Percentiles rank a stretch among this genome's conserved stretches.
Conservation (phyloP, 805 yeast species). For the Starmera dryadoides region DNA sequence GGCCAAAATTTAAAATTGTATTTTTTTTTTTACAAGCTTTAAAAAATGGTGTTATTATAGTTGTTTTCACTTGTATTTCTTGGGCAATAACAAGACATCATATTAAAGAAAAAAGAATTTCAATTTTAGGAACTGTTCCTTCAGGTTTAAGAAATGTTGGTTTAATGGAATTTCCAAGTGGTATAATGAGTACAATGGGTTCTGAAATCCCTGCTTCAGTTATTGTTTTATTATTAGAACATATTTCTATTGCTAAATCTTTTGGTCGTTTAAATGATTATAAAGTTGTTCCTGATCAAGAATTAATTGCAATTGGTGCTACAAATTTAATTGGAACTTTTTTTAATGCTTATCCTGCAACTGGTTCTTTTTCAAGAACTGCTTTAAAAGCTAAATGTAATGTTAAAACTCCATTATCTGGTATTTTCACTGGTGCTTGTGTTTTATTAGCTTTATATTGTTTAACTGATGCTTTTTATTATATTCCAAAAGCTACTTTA, state of each 20-base stretch:
- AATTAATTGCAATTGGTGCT: conserved; percentile 87
- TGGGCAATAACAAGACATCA: conserved; percentile 63
- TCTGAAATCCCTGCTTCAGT: conserved; percentile 81
- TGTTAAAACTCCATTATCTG: conserved; percentile 90
- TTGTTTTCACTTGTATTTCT: conserved; percentile 76
- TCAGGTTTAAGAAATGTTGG: conserved; percentile 77
- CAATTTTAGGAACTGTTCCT: conserved; percentile 72
- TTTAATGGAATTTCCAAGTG: conserved; percentile 55
- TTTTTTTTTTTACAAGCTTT: conserved; percentile 71
- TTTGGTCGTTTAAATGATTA: conserved; percentile 91
- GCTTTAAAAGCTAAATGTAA: conserved; percentile 94
- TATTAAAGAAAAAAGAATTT: conserved; percentile 34
- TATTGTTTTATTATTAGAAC: conserved; percentile 79
- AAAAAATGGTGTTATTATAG: conserved; percentile 75
- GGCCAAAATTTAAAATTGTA: conserved; percentile 42
- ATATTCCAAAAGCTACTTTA: conserved; percentile 84
- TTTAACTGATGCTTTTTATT: conserved; percentile 76
- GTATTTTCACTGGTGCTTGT: conserved; percentile 83
- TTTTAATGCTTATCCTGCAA: conserved; percentile 90
- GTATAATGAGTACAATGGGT: conserved; percentile 53
- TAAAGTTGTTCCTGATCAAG: conserved; percentile 89
- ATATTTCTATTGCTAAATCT: conserved; percentile 88
- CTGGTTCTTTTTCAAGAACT: conserved; percentile 93
- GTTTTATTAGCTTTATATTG: conserved; percentile 82
- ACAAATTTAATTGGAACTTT: conserved; percentile 87